Conservation (phyloP, 2,329 filamentous ascomycete genomes). For the Nectriaceae sp. region DNA sequence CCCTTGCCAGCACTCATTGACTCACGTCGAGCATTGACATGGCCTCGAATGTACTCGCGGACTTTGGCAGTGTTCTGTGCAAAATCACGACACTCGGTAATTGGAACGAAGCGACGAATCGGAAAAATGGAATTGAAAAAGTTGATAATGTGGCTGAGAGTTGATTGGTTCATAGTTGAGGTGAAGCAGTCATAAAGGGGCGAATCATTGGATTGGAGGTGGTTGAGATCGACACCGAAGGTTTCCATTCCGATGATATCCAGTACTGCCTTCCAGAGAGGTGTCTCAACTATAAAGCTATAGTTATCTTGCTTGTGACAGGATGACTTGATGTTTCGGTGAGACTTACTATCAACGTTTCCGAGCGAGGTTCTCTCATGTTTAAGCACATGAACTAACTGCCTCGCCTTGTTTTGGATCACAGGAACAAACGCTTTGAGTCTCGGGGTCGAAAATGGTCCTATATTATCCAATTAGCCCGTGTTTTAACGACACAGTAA, state of each 20-base stretch:
- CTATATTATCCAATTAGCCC: slow-evolving; percentile 12
- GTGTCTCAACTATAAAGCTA: slow-evolving; percentile 25
- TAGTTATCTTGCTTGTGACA: too few species aligned
- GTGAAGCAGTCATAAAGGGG: slow-evolving; percentile 24
- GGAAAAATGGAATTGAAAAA: slow-evolving; percentile 38
- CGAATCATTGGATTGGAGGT: slow-evolving; percentile 30
- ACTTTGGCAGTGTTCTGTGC: slow-evolving; percentile 30
- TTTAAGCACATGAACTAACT: slow-evolving; percentile 25
- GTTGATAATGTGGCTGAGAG: slow-evolving; percentile 28
- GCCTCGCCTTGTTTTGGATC: slow-evolving; percentile 36
- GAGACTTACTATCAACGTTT: slow-evolving; percentile 20
- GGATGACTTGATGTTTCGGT: too few species aligned
- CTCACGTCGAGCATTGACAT: slow-evolving; percentile 13
- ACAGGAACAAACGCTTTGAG: slow-evolving; percentile 32
- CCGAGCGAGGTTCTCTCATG: neutral
- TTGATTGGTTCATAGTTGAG: slow-evolving; percentile 27
- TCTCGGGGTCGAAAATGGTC: slow-evolving; percentile 33
- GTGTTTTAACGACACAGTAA: neutral
- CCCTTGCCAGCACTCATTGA: slow-evolving; percentile 1
- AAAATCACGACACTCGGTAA: slow-evolving; percentile 39
- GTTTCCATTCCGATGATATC: slow-evolving; percentile 38
- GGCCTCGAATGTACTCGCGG: slow-evolving; percentile 31
- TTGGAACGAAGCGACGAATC: slow-evolving; percentile 36
- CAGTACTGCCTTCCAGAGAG: slow-evolving; percentile 34
- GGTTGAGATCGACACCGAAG: slow-evolving; percentile 37